Conservation (phyloP, 2,329 filamentous ascomycete species). For the Phoma sp. region DNA sequence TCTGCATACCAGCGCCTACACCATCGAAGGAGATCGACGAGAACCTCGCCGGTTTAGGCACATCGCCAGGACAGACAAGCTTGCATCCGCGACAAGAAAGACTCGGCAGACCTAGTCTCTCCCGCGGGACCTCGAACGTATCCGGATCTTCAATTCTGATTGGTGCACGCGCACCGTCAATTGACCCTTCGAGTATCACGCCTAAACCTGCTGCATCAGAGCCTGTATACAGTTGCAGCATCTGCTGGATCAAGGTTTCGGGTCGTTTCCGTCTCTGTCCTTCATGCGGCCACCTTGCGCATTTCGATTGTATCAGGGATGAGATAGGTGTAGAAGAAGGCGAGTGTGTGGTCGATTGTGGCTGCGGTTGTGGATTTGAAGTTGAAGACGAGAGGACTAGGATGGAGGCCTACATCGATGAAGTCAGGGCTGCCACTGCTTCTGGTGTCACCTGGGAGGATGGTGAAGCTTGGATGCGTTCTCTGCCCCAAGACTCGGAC, state of each 20-base stretch:
- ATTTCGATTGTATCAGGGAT: constrained; percentile 45
- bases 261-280: constrained; percentile 47
- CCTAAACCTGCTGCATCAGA: constrained; percentile 25
- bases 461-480: constrained; percentile 30
- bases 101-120: constrained; percentile 30
- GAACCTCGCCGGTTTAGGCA: constrained; percentile 22
- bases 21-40: constrained; percentile 29
- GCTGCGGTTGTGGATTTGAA: constrained; percentile 39
- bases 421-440: constrained; percentile 34
- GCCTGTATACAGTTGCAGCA: constrained; percentile 42
- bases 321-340: constrained; percentile 32
- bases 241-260: constrained; percentile 48
- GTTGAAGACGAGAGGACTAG: constrained; percentile 32
- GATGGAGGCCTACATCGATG: constrained; percentile 40
- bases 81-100: constrained; percentile 23
- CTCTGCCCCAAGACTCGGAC: constrained; percentile 23
- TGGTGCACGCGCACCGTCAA: constrained; percentile 17
- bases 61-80: constrained; percentile 24
- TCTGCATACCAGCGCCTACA: constrained; percentile 36
- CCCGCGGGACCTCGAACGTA: constrained; percentile 36
- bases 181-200: constrained; percentile 10
- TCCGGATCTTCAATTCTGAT: constrained; percentile 31
- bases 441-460: constrained; percentile 38
- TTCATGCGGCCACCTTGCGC: constrained; percentile 46
- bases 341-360: constrained; percentile 41